Percentiles rank a stretch among this genome's conserved stretches.
These are phyloP conservation scores for Calonectria naviculata DNA, from an alignment of 2,329 filamentous ascomycete genomes.

Conservation along the genomic window DNA sequence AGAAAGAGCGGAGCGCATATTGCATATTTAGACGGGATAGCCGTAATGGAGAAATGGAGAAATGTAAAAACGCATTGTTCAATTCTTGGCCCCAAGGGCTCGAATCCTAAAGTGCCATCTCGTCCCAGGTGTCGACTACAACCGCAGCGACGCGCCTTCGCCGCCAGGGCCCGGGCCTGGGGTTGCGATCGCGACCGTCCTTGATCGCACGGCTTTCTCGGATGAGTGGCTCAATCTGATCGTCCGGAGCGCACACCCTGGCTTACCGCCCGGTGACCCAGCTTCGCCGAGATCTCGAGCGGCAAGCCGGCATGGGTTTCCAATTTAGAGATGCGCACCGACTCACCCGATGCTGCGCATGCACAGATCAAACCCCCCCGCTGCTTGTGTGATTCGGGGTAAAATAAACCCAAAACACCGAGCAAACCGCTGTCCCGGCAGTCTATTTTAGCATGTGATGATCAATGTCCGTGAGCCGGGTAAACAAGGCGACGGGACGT, in stretches of 20 bases:
- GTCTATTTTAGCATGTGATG: neutral
- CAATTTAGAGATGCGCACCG: neutral
- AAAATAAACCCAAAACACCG: constrained; percentile 2
- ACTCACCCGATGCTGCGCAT: neutral
- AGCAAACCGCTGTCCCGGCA: neutral
- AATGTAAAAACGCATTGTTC: neutral
- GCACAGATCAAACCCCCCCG: neutral
- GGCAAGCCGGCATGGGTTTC: neutral
- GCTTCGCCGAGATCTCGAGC: neutral
- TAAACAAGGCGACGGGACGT: neutral
- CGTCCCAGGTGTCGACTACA: neutral
- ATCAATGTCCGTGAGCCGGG: neutral
- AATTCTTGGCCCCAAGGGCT: neutral
- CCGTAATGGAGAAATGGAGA: constrained; percentile 4
- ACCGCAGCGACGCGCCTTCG: neutral
- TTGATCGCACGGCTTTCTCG: neutral
- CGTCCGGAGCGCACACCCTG: neutral
- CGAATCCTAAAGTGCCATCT: neutral
- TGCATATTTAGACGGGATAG: neutral
- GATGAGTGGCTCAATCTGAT: constrained; percentile 1
- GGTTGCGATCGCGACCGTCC: neutral
- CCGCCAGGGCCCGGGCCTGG: neutral
- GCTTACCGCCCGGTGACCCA: neutral
- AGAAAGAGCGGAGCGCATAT: constrained; percentile 2
- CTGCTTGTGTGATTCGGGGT: neutral